Conservation (phyloP, 2,329 filamentous ascomycete species). For the Claviceps humidiphila region DNA sequence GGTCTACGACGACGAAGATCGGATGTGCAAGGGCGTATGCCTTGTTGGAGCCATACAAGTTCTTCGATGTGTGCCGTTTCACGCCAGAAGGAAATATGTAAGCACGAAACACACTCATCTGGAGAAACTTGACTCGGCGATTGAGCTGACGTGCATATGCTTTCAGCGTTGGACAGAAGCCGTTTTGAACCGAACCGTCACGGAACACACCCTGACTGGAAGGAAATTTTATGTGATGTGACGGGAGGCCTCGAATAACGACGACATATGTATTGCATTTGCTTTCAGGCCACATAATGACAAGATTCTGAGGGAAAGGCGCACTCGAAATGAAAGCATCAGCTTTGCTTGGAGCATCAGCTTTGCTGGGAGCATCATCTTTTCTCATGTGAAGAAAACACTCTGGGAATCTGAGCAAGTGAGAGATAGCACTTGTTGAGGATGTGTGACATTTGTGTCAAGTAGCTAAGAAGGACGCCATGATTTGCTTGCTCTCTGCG, state of each 20-base stretch:
- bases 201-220: not conserved
- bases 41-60: constrained; percentile 19
- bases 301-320: not conserved
- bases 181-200: constrained; percentile 6
- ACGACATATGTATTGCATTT: not conserved
- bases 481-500: not conserved
- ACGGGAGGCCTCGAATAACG: constrained; percentile 12
- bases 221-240: not conserved
- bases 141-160: not conserved
- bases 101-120: constrained; percentile 7
- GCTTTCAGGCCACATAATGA: not conserved
- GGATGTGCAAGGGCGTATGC: constrained; percentile 21
- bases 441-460: not conserved
- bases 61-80: constrained; percentile 23
- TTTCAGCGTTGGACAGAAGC: constrained; percentile 17
- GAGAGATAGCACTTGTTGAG: not conserved
- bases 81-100: constrained; percentile 23
- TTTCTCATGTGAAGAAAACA: not conserved
- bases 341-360: no score
- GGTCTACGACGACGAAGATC: constrained; percentile 19
- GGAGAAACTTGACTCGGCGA: not conserved
- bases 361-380: no score
- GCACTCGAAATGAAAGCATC: no score
- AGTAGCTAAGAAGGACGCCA: not conserved
- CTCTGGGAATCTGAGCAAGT: not conserved